phyloP scores from a whole-genome alignment of 1,139 yeast species.

The Arxiozyma bovina region DNA sequence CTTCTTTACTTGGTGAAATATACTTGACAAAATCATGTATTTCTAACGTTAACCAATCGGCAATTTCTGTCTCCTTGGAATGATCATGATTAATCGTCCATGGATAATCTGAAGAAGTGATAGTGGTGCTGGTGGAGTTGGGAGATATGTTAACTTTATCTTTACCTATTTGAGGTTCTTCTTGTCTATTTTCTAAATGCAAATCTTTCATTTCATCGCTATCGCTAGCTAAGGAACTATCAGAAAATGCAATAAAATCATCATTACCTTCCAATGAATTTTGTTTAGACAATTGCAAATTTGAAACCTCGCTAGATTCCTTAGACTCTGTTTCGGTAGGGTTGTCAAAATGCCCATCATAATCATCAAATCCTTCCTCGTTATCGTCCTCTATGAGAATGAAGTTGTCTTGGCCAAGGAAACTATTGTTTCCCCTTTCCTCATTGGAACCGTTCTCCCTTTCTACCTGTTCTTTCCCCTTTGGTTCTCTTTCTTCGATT shows the following conservation, averaged over 20 bases:
- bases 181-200: slow-evolving; percentile 6
- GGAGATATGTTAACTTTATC: not conserved
- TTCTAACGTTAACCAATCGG: slow-evolving; percentile 85
- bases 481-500: not conserved
- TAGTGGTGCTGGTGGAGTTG: not conserved
- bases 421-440: not conserved
- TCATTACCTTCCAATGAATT: slow-evolving; percentile 36
- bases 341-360: slow-evolving; percentile 19
- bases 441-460: not conserved
- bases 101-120: slow-evolving; percentile 41
- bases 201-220: slow-evolving; percentile 17
- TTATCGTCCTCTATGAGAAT: slow-evolving; percentile 10
- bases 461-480: not conserved
- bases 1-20: slow-evolving; percentile 76
- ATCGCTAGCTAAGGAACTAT: slow-evolving; percentile 21
- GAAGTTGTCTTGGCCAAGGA: not conserved
- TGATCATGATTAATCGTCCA: slow-evolving; percentile 78
- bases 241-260: slow-evolving; percentile 34
- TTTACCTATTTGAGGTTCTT: not conserved
- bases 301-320: slow-evolving; percentile 6
- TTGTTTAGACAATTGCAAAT: slow-evolving; percentile 12
- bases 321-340: slow-evolving; percentile 12
- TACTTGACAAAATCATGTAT: slow-evolving; percentile 80
- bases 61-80: slow-evolving; percentile 63
- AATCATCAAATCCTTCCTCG: slow-evolving; percentile 22